These are phyloP conservation scores for Wickerhamiella hasegawae DNA, from an alignment of 805 yeast genomes.

Conservation along the genomic window DNA sequence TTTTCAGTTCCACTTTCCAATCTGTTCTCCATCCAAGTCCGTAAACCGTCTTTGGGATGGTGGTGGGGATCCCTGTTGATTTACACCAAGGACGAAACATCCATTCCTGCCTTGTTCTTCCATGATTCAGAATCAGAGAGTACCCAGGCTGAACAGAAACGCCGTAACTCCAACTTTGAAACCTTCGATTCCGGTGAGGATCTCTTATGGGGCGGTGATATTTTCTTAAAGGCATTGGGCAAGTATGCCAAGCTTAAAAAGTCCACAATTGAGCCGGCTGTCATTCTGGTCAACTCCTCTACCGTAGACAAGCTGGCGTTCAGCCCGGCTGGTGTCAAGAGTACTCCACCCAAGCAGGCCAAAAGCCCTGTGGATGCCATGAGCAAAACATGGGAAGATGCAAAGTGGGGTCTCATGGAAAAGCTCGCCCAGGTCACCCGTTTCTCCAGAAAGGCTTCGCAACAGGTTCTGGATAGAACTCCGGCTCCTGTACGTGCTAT, in stretches of 20 bases:
- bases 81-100: slow-evolving; percentile 43
- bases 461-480: slow-evolving; percentile 37
- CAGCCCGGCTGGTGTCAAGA: slow-evolving; percentile 27
- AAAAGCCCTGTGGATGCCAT: slow-evolving; percentile 24
- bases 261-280: slow-evolving; percentile 55
- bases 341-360: slow-evolving; percentile 3
- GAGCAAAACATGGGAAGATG: slow-evolving; percentile 38
- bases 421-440: slow-evolving; percentile 66
- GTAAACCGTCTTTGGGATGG: slow-evolving; percentile 74
- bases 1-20: slow-evolving; percentile 46
- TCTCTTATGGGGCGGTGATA: slow-evolving; percentile 82
- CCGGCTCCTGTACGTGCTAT: slow-evolving; percentile 44
- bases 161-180: slow-evolving; percentile 49
- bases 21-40: slow-evolving; percentile 63
- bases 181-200: slow-evolving; percentile 37
- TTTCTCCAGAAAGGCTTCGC: slow-evolving; percentile 46
- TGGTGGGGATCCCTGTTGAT: slow-evolving; percentile 83
- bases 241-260: slow-evolving; percentile 45
- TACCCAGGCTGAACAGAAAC: slow-evolving; percentile 43
- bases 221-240: slow-evolving; percentile 43
- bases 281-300: slow-evolving; percentile 66
- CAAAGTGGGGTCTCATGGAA: slow-evolving; percentile 78
- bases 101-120: slow-evolving; percentile 73
- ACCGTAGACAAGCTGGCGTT: slow-evolving; percentile 47
- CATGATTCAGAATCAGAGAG: slow-evolving; percentile 81